Evolutionary conservation across 2,329 filamentous ascomycete genomes (phyloP).

Genomic region (Diaporthe nobilis): DNA sequence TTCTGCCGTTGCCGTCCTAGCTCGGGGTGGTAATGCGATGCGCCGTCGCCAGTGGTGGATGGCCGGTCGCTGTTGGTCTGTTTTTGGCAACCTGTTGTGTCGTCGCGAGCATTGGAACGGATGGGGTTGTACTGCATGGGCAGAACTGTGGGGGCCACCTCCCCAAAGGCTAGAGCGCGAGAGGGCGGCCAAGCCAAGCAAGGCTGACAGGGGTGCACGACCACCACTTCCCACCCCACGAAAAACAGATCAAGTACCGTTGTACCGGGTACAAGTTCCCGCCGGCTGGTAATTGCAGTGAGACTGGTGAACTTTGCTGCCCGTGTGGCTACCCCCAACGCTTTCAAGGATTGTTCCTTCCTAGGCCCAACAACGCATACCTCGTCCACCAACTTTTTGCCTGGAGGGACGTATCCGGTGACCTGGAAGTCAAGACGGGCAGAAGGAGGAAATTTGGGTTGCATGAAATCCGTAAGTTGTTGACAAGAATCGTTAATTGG

Average conservation of each 20-base stretch:
- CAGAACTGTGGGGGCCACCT: constrained; percentile 17
- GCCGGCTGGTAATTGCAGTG: constrained; percentile 12
- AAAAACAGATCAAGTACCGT: background rate
- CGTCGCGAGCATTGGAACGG: constrained; percentile 33
- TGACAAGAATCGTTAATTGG: constrained; percentile 19
- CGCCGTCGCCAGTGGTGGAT: background rate
- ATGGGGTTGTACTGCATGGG: constrained; percentile 33
- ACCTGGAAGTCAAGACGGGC: constrained; percentile 28
- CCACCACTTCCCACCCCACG: constrained; percentile 19
- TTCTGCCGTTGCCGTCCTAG: constrained; percentile 39
- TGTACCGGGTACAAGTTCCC: constrained; percentile 21
- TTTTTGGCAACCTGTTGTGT: constrained; percentile 20
- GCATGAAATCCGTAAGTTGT: constrained; percentile 33
- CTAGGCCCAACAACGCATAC: constrained; percentile 35
- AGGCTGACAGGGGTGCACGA: constrained; percentile 27
- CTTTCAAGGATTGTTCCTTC: constrained; percentile 35
- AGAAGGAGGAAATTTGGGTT: constrained; percentile 30
- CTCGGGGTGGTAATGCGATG: constrained; percentile 8
- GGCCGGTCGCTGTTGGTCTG: background rate
- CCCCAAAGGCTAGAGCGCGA: background rate
- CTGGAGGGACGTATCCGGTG: constrained; percentile 24
- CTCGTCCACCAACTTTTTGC: constrained; percentile 30
- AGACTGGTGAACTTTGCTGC: constrained; percentile 31
- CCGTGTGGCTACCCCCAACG: constrained; percentile 32
- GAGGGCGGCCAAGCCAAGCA: constrained; percentile 17